These are phyloP conservation scores for Diaporthe citrichinensis DNA, from an alignment of 2,329 filamentous ascomycete genomes.

Conservation along the genomic window DNA sequence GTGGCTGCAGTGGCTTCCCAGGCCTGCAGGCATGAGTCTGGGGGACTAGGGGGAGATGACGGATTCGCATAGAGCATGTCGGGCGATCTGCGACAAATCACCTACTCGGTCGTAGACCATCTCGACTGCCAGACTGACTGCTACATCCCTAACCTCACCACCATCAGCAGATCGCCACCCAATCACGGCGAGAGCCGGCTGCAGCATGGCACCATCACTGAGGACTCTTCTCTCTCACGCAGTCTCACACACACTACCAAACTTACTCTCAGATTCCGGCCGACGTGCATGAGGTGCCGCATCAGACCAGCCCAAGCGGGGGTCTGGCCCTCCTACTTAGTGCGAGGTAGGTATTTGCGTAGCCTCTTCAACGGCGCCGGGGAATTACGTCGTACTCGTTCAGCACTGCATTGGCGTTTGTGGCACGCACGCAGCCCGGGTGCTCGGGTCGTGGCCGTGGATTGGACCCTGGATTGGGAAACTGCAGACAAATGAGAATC, in stretches of 20 bases:
- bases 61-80: constrained; percentile 9
- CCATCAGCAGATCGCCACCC: constrained; percentile 28
- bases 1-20: constrained; percentile 4
- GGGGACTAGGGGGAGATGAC: background rate
- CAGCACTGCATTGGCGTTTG: background rate
- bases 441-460: constrained; percentile 7
- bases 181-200: constrained; percentile 22
- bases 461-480: constrained; percentile 9
- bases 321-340: background rate
- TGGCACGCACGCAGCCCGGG: background rate
- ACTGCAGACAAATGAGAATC: background rate
- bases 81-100: constrained; percentile 24
- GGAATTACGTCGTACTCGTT: background rate
- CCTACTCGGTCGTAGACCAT: background rate
- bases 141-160: constrained; percentile 12
- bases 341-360: background rate
- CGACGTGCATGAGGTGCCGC: constrained; percentile 9
- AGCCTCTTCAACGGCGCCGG: background rate
- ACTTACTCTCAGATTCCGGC: constrained; percentile 15
- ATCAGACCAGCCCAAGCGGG: constrained; percentile 11
- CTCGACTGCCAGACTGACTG: background rate
- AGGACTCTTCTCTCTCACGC: too few relatives aligned
- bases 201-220: constrained; percentile 10
- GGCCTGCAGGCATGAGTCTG: constrained; percentile 11
- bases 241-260: constrained; percentile 3